Base-by-base conservation (phyloP, 140 eudicot genomes). In the Oenanthe javanica region DNA sequence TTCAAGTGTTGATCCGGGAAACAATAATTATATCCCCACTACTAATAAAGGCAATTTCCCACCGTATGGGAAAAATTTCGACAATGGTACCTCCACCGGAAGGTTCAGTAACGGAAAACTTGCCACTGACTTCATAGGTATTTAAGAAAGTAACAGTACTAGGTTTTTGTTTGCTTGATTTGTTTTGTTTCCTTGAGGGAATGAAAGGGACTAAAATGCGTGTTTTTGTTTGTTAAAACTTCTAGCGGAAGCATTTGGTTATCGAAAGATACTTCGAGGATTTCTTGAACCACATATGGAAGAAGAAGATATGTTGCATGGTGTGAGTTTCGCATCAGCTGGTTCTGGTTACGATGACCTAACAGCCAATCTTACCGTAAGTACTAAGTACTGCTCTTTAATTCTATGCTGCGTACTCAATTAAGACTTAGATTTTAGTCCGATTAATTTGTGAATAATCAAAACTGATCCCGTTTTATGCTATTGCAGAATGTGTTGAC, bases 1-100 rank as follows among this genome's bases (percentile, higher is more conserved):
- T 79, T 93, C 98, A 1, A 82, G 90, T 70, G 96, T 89, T 0
- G 97, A 93, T 84, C 94, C 97, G 14, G 98, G 98, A 11, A 91
- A 93, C 82, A 93, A 93, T 82, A 89, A 93, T 80, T 83, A 73
- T 27, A 84, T 86, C 7, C 25, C 70, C 36, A 88, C 93, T 9
- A 40, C 83, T 63, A 81, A 77, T 52, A 91, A 84, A 83, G 84
- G 95, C 55, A 89, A 93, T 55, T 93, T 88, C 78, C 79, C 86
- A 80, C 97, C 97, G 42, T 93, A 91, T 43, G 97, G 98, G 61
- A 67, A 75, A 40, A 93, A 91, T 78, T 91, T 91, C 66, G 43
- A 23, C 42, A 72, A 64, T 79, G 84, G 88, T 50, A 67, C 13
- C 52, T 89, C 96, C 0, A 84, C 95, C 0, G 96, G 98, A 70